Conservation (phyloP, 441 rosid genomes). For the Populus trichocarpa region DNA sequence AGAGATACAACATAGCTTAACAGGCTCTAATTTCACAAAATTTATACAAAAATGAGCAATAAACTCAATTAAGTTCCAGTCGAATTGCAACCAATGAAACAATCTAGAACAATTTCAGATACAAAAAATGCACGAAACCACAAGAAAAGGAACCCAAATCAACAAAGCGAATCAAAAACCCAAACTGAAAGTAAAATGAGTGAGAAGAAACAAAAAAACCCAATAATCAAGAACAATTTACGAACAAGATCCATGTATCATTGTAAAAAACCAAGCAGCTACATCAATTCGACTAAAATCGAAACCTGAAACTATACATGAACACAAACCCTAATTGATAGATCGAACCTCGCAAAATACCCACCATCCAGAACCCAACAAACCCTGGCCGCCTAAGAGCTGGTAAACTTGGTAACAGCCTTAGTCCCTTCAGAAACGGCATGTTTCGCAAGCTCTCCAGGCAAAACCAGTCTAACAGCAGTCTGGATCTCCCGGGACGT, state of each 20-base stretch:
- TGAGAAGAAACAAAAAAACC: neutral
- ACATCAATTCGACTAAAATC: neutral
- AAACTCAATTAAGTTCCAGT: neutral
- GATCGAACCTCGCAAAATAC: too few species aligned
- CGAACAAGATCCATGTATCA: neutral
- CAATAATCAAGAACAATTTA: neutral
- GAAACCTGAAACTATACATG: neutral
- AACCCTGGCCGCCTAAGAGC: slow-evolving; percentile 2
- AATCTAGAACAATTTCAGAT: neutral
- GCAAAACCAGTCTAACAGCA: too few species aligned
- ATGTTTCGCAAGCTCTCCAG: too few species aligned
- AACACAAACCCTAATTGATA: neutral
- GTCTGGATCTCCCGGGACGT: too few species aligned
- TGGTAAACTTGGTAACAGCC: too few species aligned
- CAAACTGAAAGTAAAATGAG: too few species aligned
- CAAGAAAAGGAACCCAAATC: neutral
- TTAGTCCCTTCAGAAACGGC: too few species aligned
- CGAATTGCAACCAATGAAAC: neutral
- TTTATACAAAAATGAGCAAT: neutral
- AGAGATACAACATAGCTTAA: neutral
- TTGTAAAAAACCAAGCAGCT: neutral
- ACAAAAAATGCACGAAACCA: neutral
- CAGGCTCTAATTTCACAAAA: neutral
- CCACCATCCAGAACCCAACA: neutral
- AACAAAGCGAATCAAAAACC: neutral